Conservation (phyloP, 179 eudicot genomes). For the Sideroxylon spinosum region DNA sequence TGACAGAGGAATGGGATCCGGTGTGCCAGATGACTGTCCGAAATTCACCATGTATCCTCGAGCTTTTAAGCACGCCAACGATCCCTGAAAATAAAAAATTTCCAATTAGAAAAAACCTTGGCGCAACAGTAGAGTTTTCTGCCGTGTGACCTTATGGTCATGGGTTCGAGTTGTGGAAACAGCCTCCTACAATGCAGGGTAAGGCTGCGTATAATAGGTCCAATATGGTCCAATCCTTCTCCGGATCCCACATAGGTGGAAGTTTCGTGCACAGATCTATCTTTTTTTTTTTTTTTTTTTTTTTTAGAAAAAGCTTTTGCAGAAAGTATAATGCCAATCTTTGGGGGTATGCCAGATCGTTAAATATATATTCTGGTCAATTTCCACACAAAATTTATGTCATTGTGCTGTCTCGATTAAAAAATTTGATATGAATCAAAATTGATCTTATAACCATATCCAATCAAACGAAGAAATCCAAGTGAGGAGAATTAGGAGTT, state of each 20-base stretch:
- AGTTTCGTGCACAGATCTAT: too few species aligned
- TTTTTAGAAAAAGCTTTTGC: not conserved
- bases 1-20: constrained; percentile 69
- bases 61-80: constrained; percentile 67
- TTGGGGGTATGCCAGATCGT: not conserved
- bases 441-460: not conserved
- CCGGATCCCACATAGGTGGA: too few species aligned
- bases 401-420: not conserved
- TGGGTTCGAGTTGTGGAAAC: too few species aligned
- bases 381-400: not conserved
- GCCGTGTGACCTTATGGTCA: too few species aligned
- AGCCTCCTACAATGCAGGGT: too few species aligned
- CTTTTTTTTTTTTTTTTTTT: too few species aligned
- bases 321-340: not conserved
- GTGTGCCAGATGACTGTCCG: constrained; percentile 81
- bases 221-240: too few species aligned
- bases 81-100: constrained; percentile 50
- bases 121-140: too few species aligned
- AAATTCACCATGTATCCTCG: constrained; percentile 73
- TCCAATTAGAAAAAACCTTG: not conserved
- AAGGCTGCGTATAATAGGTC: too few species aligned
- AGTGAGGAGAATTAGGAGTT: not conserved
- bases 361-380: not conserved
- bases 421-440: not conserved
- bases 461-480: not conserved